These are phyloP conservation scores for Coprinellus aureogranulatus DNA, from an alignment of 768 basidiomycete species.

Conservation along the genomic window DNA sequence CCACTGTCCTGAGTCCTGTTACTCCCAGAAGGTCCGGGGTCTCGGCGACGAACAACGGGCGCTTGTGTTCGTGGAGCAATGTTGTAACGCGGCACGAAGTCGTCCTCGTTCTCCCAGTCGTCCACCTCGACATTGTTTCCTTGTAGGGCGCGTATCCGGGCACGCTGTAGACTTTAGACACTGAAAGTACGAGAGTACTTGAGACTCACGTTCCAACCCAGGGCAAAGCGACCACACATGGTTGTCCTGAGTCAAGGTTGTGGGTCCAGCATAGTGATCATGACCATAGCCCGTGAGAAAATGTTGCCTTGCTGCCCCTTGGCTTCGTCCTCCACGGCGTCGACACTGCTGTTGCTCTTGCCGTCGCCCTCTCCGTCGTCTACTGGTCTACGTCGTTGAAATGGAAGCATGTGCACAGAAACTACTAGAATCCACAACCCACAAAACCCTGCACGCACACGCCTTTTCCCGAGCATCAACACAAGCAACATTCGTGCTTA, in stretches of 20 bases:
- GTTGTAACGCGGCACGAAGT: constrained; percentile 71
- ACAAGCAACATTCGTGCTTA: constrained; percentile 67
- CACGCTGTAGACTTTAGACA: constrained; percentile 25
- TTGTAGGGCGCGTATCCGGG: constrained; percentile 42
- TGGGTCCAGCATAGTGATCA: not conserved
- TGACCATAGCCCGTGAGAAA: constrained; percentile 25
- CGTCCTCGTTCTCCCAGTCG: constrained; percentile 60
- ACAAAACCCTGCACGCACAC: constrained; percentile 74
- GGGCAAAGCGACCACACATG: constrained; percentile 68
- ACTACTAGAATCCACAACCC: constrained; percentile 63
- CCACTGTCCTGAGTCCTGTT: constrained; percentile 5
- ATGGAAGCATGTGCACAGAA: constrained; percentile 60
- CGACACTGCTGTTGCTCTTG: constrained; percentile 20
- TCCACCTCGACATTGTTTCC: constrained; percentile 44
- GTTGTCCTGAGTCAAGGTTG: not conserved
- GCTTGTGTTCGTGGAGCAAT: constrained; percentile 79
- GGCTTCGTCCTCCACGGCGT: constrained; percentile 13
- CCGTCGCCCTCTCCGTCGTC: constrained; percentile 6
- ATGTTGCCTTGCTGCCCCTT: constrained; percentile 1
- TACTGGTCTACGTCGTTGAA: too few relatives aligned
- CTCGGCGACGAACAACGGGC: constrained; percentile 65
- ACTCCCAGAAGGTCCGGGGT: constrained; percentile 17
- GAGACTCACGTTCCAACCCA: constrained; percentile 44
- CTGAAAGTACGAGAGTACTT: not conserved
- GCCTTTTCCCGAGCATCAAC: constrained; percentile 74